Conservation (phyloP, 805 yeast genomes). For the Yarrowia sp. region DNA sequence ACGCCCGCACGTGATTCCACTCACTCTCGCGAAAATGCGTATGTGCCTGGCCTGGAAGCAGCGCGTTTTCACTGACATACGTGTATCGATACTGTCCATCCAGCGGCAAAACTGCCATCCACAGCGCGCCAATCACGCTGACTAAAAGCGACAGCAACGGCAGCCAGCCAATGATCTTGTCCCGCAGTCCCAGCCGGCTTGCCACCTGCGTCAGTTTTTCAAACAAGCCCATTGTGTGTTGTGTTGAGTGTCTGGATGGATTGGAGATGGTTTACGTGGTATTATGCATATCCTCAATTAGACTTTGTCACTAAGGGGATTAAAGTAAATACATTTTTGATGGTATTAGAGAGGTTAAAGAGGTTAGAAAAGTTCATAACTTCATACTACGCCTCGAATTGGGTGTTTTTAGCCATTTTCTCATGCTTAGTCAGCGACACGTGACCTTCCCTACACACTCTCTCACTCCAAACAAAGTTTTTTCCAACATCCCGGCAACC, state of each 20-base stretch:
- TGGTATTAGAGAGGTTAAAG: too few species aligned
- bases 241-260: not conserved
- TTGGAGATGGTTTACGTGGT: not conserved
- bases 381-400: too few species aligned
- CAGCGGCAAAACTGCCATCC: slow-evolving; percentile 63
- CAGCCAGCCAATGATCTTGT: slow-evolving; percentile 31
- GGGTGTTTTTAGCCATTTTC: too few species aligned
- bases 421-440: not conserved
- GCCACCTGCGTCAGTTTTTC: slow-evolving; percentile 36
- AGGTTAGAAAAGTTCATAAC: too few species aligned
- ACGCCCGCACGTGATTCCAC: slow-evolving; percentile 89
- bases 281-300: not conserved
- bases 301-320: too few species aligned
- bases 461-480: not conserved
- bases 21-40: slow-evolving; percentile 90
- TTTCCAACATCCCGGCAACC: not conserved
- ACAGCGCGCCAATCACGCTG: slow-evolving; percentile 45
- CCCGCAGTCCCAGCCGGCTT: slow-evolving; percentile 34
- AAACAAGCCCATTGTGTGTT: slow-evolving; percentile 38
- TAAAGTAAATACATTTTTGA: too few species aligned
- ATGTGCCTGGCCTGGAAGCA: slow-evolving; percentile 94
- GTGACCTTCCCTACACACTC: not conserved
- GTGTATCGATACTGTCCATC: slow-evolving; percentile 81
- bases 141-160: slow-evolving; percentile 36
- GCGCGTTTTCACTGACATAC: slow-evolving; percentile 91